These are phyloP conservation scores for Cercospora brassicicola DNA, from an alignment of 2,329 filamentous ascomycete genomes.

Conservation along the genomic window DNA sequence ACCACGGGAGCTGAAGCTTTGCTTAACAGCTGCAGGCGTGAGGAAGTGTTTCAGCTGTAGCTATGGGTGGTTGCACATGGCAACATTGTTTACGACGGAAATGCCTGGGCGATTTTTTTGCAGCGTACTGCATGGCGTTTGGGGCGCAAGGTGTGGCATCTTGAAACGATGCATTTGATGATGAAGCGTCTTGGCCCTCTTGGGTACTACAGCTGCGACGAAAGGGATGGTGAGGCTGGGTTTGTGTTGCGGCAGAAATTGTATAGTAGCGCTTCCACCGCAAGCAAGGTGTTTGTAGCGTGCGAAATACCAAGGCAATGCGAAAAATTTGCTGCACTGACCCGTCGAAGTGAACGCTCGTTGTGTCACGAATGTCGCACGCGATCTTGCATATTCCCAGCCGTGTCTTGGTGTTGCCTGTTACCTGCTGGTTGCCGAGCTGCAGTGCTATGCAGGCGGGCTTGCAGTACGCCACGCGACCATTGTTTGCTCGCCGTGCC, in stretches of 20 bases:
- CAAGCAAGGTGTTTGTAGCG: background rate
- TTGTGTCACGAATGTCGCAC: background rate
- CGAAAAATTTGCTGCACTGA: background rate
- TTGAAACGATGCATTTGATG: constrained; percentile 1
- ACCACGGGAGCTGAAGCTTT: constrained; percentile 1
- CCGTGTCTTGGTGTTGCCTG: background rate
- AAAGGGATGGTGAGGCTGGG: background rate
- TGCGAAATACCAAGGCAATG: background rate
- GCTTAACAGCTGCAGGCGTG: constrained; percentile 1
- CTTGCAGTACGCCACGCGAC: background rate
- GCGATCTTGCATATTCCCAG: background rate
- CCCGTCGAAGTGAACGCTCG: background rate
- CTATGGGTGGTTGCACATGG: background rate
- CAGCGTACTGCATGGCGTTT: constrained; percentile 1
- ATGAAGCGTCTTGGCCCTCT: background rate
- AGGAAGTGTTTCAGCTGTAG: constrained; percentile 8
- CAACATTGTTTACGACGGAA: background rate
- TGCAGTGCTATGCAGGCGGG: background rate
- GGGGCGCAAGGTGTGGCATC: background rate
- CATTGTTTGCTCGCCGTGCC: background rate
- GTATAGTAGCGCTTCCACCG: background rate
- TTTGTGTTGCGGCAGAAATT: background rate
- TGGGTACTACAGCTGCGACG: background rate
- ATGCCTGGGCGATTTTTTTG: background rate
- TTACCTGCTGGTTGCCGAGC: constrained; percentile 1